Evolutionary conservation across 2,329 filamentous ascomycete species (phyloP), one percentile per base, ranked within the genome.

Genomic region (Diaporthe eres): DNA sequence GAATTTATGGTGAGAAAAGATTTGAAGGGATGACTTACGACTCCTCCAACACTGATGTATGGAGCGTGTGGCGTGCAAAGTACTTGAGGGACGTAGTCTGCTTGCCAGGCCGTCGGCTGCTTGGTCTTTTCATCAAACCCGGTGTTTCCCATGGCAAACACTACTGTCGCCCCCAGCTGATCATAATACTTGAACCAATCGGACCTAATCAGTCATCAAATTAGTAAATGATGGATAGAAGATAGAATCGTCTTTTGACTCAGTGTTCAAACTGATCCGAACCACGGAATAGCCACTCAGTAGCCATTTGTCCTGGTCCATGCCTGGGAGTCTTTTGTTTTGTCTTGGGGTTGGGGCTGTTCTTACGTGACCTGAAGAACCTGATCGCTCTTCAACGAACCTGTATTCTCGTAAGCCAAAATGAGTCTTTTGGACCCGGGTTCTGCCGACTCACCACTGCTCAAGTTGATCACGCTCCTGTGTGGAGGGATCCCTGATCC

Each of bases 401-500:
- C 58, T 61, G 37, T 44, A 12, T 6, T 25, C 37, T 17, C 25
- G 58, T 60, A 8, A 60, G 49, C 39, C 6, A 39, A 19, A 25
- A 65, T 5, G 6, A 44, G 10, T 37, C 7, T 12, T 15, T 22
- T 37, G 22, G 31, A 47, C 6, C 15, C 28, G 31, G 57, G 49
- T 44, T 53, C 15, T 19, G 12, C 44, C 25, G 4, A 15, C 44
- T 42, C 13, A 28, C 58, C 25, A n/a, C 22, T 31, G 37, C 71
- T 74, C 13, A 73, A 5, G 34, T 65, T 73, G 58, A 73, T 55
- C 22, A 73, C 71, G 10, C 71, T 34, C 47, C 53, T 65, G 22
- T 28, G 31, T 15, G 60, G 60, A 31, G 17, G 2, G 25, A 63
- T 31, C 4, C 60, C 60, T 4, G 19, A 15, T 37, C 39, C 39